These are phyloP conservation scores for Linum lewisii DNA, from an alignment of 345 rosid genomes.

Conservation along the genomic window DNA sequence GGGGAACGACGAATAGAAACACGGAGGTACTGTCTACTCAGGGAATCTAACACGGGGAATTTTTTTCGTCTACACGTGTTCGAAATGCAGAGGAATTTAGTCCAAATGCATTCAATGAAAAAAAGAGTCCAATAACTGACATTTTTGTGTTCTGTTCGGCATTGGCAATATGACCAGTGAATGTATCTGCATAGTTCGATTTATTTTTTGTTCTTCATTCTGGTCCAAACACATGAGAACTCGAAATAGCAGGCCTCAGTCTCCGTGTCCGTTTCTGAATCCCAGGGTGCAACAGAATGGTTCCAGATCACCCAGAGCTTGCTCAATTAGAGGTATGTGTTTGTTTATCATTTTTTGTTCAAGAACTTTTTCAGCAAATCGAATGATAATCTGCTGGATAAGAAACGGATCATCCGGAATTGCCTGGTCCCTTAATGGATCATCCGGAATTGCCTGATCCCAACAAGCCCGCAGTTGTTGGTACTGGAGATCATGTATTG, in stretches of 20 bases:
- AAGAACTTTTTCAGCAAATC: neutral
- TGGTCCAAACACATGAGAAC: neutral
- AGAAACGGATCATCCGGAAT: too few relatives aligned
- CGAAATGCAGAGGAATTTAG: neutral
- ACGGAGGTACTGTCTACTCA: neutral
- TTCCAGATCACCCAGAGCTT: neutral
- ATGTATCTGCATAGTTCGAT: neutral
- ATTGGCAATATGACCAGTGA: neutral
- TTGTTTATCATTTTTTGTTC: neutral
- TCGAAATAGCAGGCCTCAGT: neutral
- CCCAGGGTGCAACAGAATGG: neutral
- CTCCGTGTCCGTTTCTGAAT: neutral
- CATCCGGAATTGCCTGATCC: neutral
- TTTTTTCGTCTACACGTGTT: neutral
- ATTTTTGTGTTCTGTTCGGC: neutral
- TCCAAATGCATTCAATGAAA: neutral
- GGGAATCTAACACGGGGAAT: neutral
- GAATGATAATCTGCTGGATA: neutral
- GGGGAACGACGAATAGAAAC: neutral
- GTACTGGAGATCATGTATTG: too few relatives aligned
- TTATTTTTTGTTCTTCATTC: neutral
- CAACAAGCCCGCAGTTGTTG: too few relatives aligned
- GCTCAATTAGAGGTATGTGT: neutral
- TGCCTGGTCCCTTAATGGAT: neutral
- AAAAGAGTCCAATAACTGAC: neutral